Evolutionary conservation across 768 basidiomycete genomes (phyloP).

Genomic region (Podaxis sp.): DNA sequence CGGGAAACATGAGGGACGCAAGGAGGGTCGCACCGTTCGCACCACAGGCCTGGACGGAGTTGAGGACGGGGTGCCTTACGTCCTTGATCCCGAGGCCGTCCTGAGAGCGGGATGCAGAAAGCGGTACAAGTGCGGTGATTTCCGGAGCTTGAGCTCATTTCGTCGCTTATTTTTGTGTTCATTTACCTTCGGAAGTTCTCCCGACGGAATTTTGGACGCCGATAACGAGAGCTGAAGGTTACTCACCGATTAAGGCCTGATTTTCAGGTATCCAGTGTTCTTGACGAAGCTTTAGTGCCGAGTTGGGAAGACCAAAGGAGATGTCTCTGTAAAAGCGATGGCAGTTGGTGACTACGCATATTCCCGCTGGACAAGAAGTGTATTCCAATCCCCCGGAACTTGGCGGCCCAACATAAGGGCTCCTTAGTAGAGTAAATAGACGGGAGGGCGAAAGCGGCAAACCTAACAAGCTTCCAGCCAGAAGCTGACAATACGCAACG

Average conservation of each 20-base stretch:
- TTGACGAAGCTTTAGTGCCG: not conserved
- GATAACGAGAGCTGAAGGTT: not conserved
- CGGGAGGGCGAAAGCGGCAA: no score
- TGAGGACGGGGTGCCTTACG: not conserved
- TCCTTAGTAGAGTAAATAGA: no score
- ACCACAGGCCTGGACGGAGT: no score
- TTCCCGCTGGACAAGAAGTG: not conserved
- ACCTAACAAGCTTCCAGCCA: no score
- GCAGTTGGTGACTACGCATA: not conserved
- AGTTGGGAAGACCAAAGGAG: not conserved
- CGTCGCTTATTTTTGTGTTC: not conserved
- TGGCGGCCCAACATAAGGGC: no score
- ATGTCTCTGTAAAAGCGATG: not conserved
- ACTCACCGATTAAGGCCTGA: conserved; percentile 4
- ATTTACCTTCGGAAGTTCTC: conserved; percentile 1
- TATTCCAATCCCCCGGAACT: not conserved
- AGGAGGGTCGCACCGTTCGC: no score
- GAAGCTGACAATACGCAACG: no score
- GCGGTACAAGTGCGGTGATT: not conserved
- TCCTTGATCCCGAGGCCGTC: not conserved
- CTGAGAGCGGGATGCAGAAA: not conserved
- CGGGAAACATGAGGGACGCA: no score
- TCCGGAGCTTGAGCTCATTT: not conserved
- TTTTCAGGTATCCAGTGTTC: not conserved
- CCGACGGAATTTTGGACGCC: conserved; percentile 11